Evolutionary conservation across 164 flowering plant genomes (phyloP).

Genomic region (Brasenia schreberi): DNA sequence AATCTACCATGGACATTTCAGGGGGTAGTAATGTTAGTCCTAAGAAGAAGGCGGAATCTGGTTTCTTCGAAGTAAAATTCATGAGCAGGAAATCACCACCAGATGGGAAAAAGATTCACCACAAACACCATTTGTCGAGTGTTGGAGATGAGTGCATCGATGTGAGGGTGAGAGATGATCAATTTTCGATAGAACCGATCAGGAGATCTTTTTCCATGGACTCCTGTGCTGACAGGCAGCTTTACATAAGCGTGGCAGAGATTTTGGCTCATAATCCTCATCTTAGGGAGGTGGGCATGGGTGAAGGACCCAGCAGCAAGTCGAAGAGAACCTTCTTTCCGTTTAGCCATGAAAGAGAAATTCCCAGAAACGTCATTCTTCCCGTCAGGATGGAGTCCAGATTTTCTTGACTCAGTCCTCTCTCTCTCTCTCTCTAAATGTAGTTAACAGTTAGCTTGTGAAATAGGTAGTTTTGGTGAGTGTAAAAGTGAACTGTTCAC

Average conservation of each 20-base stretch:
- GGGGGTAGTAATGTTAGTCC: neutral
- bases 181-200: conserved; percentile 48
- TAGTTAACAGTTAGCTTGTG: neutral
- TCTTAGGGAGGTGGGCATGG: conserved; percentile 28
- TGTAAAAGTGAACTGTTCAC: neutral
- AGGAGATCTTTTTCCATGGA: conserved; percentile 91
- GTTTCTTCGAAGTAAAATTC: neutral
- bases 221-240: conserved; percentile 52
- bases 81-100: neutral
- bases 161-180: conserved; percentile 44
- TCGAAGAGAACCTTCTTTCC: conserved; percentile 51
- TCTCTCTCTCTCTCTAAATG: neutral
- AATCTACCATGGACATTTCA: neutral
- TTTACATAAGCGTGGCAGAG: conserved; percentile 52
- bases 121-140: conserved; percentile 22
- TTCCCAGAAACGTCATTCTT: conserved; percentile 46
- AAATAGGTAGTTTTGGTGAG: neutral
- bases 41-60: neutral
- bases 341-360: conserved; percentile 51
- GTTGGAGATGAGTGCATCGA: conserved; percentile 83
- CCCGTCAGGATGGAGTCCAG: conserved; percentile 42
- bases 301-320: conserved; percentile 19
- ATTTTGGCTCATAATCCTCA: conserved; percentile 28
- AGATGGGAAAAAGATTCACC: neutral
- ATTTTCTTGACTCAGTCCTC: neutral